Evolutionary conservation across 495 filamentous ascomycete genomes (phyloP).

Genomic region (Penicillium psychrofluorescens): DNA sequence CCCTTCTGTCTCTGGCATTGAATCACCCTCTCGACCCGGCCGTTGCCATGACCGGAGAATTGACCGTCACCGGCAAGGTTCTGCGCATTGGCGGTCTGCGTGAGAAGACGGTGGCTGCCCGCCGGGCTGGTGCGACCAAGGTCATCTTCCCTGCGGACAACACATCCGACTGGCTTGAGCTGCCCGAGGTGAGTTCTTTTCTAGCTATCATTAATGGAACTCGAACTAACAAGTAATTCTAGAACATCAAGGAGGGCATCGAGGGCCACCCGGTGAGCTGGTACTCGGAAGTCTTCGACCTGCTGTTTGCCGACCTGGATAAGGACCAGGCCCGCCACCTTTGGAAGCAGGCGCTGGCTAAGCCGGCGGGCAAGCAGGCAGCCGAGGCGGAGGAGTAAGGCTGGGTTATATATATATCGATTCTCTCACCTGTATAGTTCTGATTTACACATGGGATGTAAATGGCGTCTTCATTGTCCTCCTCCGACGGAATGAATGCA

Average conservation of each 20-base stretch:
- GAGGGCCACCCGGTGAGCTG: conserved; percentile 83
- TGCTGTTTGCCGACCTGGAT: conserved; percentile 84
- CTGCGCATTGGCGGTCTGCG: conserved; percentile 90
- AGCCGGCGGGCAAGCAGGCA: conserved; percentile 39
- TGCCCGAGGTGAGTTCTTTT: conserved; percentile 71
- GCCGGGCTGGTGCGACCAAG: conserved; percentile 87
- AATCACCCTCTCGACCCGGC: conserved; percentile 72
- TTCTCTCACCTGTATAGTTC: neutral
- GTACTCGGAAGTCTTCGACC: conserved; percentile 89
- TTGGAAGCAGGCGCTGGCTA: conserved; percentile 66
- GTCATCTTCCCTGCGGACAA: conserved; percentile 96
- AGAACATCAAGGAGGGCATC: conserved; percentile 97
- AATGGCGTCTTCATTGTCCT: conserved; percentile 4
- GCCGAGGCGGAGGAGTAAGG: too few species aligned
- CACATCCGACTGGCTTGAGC: conserved; percentile 91
- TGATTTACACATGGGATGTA: neutral
- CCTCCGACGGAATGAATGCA: conserved; percentile 7
- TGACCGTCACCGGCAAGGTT: conserved; percentile 97
- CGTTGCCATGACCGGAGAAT: conserved; percentile 96
- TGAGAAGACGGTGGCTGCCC: conserved; percentile 98
- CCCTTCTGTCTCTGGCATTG: conserved; percentile 75
- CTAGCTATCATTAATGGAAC: too few species aligned
- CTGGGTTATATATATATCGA: neutral
- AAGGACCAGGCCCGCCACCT: conserved; percentile 58
- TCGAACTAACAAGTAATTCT: neutral